These are phyloP conservation scores for Simplicillium sp. DNA, from an alignment of 2,329 filamentous ascomycete species.

Conservation along the genomic window DNA sequence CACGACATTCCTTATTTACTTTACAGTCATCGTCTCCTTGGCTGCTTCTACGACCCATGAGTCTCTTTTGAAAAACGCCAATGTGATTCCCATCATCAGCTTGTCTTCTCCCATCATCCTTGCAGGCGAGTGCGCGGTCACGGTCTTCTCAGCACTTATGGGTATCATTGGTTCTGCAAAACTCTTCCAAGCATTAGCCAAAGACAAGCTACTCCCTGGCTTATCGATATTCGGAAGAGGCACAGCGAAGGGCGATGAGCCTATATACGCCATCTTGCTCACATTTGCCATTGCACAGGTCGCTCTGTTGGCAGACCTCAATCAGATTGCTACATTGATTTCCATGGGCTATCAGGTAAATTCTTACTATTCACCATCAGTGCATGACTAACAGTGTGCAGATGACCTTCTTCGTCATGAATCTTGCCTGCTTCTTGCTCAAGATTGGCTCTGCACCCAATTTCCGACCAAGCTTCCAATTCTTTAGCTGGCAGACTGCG, in stretches of 20 bases:
- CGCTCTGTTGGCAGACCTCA: conserved; percentile 73
- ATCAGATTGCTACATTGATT: conserved; percentile 81
- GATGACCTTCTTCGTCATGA: conserved; percentile 88
- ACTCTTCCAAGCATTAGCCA: conserved; percentile 71
- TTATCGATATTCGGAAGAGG: conserved; percentile 66
- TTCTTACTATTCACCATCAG: not conserved
- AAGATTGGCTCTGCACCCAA: conserved; percentile 85
- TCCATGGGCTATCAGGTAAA: conserved; percentile 76
- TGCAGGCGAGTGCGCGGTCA: conserved; percentile 72
- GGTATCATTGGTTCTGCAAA: conserved; percentile 80
- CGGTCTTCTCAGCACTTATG: conserved; percentile 80
- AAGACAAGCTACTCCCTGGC: conserved; percentile 71
- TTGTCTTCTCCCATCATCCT: conserved; percentile 65
- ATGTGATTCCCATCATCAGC: conserved; percentile 75
- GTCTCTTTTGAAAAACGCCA: conserved; percentile 65
- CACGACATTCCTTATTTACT: conserved; percentile 67
- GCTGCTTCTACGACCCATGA: conserved; percentile 65
- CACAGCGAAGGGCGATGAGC: conserved; percentile 62
- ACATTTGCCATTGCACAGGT: conserved; percentile 70
- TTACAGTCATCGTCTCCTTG: conserved; percentile 69
- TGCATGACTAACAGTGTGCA: conserved; percentile 15
- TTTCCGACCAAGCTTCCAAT: conserved; percentile 79
- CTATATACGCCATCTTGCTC: conserved; percentile 64
- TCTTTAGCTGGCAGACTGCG: conserved; percentile 81
- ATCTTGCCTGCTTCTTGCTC: conserved; percentile 76